These are phyloP conservation scores for Fusarium staphyleae DNA, from an alignment of 2,329 filamentous ascomycete species.

Conservation along the genomic window DNA sequence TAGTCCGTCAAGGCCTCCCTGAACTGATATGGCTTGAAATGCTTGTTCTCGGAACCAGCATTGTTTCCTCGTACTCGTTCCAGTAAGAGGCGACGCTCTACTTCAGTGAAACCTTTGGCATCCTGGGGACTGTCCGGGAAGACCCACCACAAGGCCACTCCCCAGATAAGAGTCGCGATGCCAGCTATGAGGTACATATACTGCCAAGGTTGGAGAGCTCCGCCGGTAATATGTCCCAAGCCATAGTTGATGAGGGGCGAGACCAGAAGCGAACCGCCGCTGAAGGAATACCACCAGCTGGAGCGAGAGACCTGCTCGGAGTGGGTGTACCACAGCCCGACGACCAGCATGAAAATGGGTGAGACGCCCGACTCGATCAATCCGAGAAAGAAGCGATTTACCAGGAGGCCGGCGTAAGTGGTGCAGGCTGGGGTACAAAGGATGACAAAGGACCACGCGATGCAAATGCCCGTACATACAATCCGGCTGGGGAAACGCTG, in stretches of 20 bases:
- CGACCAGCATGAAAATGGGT: constrained; percentile 48
- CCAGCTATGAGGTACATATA: constrained; percentile 49
- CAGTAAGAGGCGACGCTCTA: constrained; percentile 36
- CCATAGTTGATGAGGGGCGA: constrained; percentile 47
- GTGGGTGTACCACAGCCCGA: constrained; percentile 50
- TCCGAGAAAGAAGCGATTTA: constrained; percentile 48
- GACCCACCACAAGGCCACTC: constrained; percentile 37
- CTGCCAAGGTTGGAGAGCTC: constrained; percentile 42
- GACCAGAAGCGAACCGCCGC: constrained; percentile 47
- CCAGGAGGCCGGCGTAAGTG: constrained; percentile 44
- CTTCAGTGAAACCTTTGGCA: constrained; percentile 43
- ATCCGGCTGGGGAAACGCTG: constrained; percentile 41
- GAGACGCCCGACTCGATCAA: constrained; percentile 46
- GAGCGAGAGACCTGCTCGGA: constrained; percentile 48
- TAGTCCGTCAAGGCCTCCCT: constrained; percentile 40
- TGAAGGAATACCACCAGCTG: constrained; percentile 49
- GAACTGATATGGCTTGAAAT: constrained; percentile 41
- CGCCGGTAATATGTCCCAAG: constrained; percentile 43
- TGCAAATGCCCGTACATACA: constrained; percentile 42
- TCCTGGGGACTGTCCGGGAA: constrained; percentile 43
- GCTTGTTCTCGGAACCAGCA: constrained; percentile 38
- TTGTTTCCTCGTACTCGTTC: constrained; percentile 43
- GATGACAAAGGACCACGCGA: constrained; percentile 45
- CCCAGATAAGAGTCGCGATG: constrained; percentile 40
- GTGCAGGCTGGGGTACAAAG: constrained; percentile 45